These are phyloP conservation scores for Eucalyptus albens DNA, from an alignment of 345 rosid genomes.

Conservation along the genomic window DNA sequence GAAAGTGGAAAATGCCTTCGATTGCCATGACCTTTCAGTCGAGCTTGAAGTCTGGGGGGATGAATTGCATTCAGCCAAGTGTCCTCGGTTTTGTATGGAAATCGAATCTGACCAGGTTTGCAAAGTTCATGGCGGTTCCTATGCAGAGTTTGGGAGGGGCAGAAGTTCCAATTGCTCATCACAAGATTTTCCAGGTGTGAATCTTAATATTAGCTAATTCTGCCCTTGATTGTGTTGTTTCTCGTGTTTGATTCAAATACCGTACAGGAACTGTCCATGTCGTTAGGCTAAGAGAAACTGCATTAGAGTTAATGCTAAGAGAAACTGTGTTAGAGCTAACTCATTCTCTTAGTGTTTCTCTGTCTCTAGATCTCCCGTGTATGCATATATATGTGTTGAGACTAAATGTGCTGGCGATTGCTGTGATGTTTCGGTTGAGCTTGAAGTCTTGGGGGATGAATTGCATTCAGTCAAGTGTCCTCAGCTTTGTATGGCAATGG, in stretches of 20 bases:
- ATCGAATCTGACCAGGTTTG: not conserved
- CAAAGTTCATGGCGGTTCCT: not conserved
- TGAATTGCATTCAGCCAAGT: not conserved
- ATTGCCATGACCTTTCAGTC: not conserved
- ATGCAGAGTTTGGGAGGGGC: no score
- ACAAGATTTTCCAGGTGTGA: no score
- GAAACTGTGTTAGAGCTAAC: not conserved
- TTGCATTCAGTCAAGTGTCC: no score
- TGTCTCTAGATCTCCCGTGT: not conserved
- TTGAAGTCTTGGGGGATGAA: no score
- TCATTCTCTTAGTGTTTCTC: not conserved
- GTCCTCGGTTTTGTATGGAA: not conserved
- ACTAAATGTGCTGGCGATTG: accelerated
- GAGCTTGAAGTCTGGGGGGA: not conserved
- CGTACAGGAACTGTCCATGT: not conserved
- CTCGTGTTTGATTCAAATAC: not conserved
- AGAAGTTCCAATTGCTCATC: no score
- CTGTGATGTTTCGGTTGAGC: no score
- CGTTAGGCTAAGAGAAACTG: not conserved
- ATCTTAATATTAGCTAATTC: no score
- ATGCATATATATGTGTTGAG: not conserved
- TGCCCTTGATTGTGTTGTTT: not conserved
- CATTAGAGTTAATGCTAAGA: not conserved
- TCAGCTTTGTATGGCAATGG: no score
- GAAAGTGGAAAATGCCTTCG: not conserved